A percentile compares a stretch with the other conserved stretches of the same genome.
These are phyloP conservation scores for Arthrocladium fulminans DNA, from an alignment of 2,329 filamentous ascomycete genomes.

Conservation along the genomic window DNA sequence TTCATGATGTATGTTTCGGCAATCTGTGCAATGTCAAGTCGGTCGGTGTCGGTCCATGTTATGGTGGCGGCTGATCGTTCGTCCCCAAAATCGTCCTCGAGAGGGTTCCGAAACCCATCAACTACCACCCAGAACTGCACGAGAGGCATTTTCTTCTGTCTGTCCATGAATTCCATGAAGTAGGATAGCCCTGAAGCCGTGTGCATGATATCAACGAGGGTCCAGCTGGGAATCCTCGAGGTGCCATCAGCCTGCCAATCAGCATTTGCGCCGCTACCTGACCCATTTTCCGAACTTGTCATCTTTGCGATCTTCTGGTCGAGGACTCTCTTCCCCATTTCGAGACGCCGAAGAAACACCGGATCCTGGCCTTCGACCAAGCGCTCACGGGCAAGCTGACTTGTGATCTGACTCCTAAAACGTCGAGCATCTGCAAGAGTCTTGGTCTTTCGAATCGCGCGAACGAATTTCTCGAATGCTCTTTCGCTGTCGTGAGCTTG, in stretches of 20 bases:
- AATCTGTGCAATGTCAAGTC: conserved; percentile 81
- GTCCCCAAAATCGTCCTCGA: conserved; percentile 77
- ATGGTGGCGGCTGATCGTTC: conserved; percentile 38
- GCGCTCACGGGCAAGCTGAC: conserved; percentile 79
- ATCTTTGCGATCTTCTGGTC: conserved; percentile 83
- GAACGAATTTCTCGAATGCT: conserved; percentile 88
- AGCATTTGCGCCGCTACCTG: conserved; percentile 11
- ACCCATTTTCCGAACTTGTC: conserved; percentile 46
- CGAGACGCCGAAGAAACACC: conserved; percentile 76
- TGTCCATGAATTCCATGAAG: conserved; percentile 99
- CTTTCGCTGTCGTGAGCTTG: conserved; percentile 75
- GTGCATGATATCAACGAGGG: conserved; percentile 75
- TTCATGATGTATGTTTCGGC: conserved; percentile 80
- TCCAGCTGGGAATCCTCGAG: conserved; percentile 62
- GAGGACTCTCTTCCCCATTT: conserved; percentile 80
- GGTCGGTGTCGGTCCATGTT: conserved; percentile 73
- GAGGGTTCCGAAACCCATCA: conserved; percentile 85
- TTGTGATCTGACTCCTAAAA: conserved; percentile 84
- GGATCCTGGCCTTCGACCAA: conserved; percentile 70
- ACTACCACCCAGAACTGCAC: conserved; percentile 99
- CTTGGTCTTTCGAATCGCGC: conserved; percentile 76
- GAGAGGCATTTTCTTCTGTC: conserved; percentile 72
- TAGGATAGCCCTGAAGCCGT: conserved; percentile 88
- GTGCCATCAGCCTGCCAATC: conserved; percentile 31
- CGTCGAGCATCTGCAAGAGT: conserved; percentile 87